Evolutionary conservation across 2,329 filamentous ascomycete genomes (phyloP), one percentile per base, ranked within the genome.

Genomic region (Sporothrix luriei): DNA sequence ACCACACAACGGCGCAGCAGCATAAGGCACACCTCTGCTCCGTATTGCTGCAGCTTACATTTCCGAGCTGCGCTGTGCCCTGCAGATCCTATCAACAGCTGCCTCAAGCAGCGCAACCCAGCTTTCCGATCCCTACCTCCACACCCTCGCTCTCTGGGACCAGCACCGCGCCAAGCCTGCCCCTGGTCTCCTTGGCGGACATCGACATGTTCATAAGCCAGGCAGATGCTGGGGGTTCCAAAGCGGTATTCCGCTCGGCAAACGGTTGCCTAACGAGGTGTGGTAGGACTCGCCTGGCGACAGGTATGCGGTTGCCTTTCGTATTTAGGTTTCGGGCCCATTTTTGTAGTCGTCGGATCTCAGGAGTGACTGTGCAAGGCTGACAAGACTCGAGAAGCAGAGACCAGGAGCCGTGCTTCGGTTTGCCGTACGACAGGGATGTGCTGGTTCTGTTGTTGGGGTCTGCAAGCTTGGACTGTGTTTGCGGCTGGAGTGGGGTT

Each of bases 221-320:
- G 49, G 43, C 43, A 48, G 14, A 16, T 6, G 59, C 10, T 4
- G 33, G 24, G 24, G 38, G 14, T 10, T 16, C 40, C 40, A 43
- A 16, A 16, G 11, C 7, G 40, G 40, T 43, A 13, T 16, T 43
- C 21, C 14, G 19, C 16, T 55, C 38, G 7, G 21, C 16, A 33
- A 29, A 24, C 54, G 65, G 65, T 7, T 59, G 66, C 52, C 52
- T 38, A 59, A 26, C 21, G 52, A 59, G 4, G 10, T 11, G 52
- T 24, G 52, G 66, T 68, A 68, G 66, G 66, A 68, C 52, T 62
- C 33, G 55, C 29, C 26, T 29, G 55, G 55, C 5, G 33, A 5
- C 33, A 33, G 33, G 33, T 33, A 9, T 33, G 33, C 33, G 33
- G 33, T 33, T 33, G 33, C 33, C 33, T 33, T 33, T 33, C 33